Evolutionary conservation across 2,329 filamentous ascomycete species (phyloP).

Genomic region (Ophiostoma novo-ulmi): DNA sequence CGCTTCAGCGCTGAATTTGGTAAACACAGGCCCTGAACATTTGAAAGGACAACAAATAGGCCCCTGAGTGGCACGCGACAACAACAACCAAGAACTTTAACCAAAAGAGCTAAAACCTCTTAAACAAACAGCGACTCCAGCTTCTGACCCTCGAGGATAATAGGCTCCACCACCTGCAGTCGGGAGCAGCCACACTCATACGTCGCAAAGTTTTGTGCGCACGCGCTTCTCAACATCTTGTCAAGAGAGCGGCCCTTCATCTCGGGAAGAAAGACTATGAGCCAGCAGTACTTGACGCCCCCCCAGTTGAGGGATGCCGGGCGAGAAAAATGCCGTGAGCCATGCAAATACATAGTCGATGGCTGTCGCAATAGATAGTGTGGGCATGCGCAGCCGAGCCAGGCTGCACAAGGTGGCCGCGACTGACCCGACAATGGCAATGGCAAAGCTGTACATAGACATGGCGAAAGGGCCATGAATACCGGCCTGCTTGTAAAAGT

Average conservation of each 20-base stretch:
- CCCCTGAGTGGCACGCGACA: no score
- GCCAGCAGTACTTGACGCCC: background rate
- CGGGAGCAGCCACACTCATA: background rate
- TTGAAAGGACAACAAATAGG: no score
- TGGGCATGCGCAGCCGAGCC: background rate
- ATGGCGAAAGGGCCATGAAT: background rate
- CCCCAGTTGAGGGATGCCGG: background rate
- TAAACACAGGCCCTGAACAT: background rate
- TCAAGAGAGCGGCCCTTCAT: slow-evolving; percentile 3
- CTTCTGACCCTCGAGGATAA: background rate
- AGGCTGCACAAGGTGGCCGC: background rate
- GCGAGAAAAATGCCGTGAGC: background rate
- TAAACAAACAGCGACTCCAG: background rate
- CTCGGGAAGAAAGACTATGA: background rate
- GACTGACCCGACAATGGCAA: background rate
- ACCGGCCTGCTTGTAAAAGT: background rate
- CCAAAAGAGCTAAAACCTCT: background rate
- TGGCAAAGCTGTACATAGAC: background rate
- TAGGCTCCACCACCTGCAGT: background rate
- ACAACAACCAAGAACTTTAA: no score
- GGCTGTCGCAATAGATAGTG: background rate
- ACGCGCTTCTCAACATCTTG: background rate
- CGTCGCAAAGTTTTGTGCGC: background rate
- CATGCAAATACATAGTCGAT: background rate
- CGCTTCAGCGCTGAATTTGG: background rate